These are phyloP conservation scores for Rhynchosporium secalis DNA, from an alignment of 2,329 filamentous ascomycete species.

Conservation along the genomic window DNA sequence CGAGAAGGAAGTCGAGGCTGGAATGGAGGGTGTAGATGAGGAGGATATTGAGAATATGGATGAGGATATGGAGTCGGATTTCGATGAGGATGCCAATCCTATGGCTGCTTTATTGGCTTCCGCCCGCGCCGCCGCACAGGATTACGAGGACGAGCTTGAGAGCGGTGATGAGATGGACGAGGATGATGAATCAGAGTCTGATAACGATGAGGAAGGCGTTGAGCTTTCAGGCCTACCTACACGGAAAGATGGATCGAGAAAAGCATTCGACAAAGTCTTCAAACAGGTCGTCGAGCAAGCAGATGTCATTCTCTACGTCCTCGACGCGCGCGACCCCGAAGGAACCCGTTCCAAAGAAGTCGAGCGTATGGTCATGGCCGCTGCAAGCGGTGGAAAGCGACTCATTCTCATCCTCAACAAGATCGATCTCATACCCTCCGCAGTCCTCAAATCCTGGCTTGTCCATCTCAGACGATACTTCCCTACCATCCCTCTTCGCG, in stretches of 20 bases:
- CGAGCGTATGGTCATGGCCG: slow-evolving; percentile 88
- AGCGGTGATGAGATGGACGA: slow-evolving; percentile 56
- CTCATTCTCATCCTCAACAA: slow-evolving; percentile 94
- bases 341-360: slow-evolving; percentile 88
- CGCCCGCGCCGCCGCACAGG: slow-evolving; percentile 72
- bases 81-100: slow-evolving; percentile 72
- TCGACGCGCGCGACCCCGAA: slow-evolving; percentile 89
- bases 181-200: slow-evolving; percentile 50
- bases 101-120: slow-evolving; percentile 91
- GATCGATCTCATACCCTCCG: slow-evolving; percentile 84
- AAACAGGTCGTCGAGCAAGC: slow-evolving; percentile 87
- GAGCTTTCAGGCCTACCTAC: slow-evolving; percentile 55
- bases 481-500: slow-evolving; percentile 85
- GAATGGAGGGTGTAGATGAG: slow-evolving; percentile 46
- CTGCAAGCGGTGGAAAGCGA: slow-evolving; percentile 78
- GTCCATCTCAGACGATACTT: slow-evolving; percentile 83
- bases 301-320: slow-evolving; percentile 88
- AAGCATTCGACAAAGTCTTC: slow-evolving; percentile 93
- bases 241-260: slow-evolving; percentile 66
- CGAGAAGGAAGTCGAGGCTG: slow-evolving; percentile 46
- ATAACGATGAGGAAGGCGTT: slow-evolving; percentile 50
- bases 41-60: slow-evolving; percentile 47
- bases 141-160: slow-evolving; percentile 60
- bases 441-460: slow-evolving; percentile 83
- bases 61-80: slow-evolving; percentile 55